A percentile compares a stretch with the other conserved stretches of the same genome.
phyloP scores from a whole-genome alignment of 768 basidiomycete genomes.

The Serendipita sp. region DNA sequence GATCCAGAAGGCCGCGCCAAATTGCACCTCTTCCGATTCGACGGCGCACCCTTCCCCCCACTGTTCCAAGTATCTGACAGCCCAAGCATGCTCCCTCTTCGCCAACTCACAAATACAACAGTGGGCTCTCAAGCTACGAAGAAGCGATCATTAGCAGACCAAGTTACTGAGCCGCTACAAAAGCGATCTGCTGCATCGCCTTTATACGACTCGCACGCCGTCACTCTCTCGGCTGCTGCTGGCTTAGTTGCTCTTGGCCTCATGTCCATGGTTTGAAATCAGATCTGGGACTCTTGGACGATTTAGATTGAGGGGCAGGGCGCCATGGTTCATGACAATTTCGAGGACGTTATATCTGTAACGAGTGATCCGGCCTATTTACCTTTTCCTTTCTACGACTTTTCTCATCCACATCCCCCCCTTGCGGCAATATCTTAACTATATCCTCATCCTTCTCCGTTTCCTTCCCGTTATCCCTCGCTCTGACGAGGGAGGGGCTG shows the following conservation, averaged over 20 bases:
- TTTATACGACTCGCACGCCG: not conserved
- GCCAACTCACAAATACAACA: slow-evolving; percentile 28
- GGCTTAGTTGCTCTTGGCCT: not conserved
- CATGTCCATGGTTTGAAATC: not conserved
- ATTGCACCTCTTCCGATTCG: slow-evolving; percentile 62
- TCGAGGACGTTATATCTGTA: not conserved
- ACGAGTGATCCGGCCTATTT: not conserved
- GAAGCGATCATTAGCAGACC: not conserved
- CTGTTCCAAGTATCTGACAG: slow-evolving; percentile 46
- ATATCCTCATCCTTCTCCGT: not conserved
- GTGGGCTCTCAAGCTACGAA: not conserved
- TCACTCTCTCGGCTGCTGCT: not conserved
- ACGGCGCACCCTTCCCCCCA: slow-evolving; percentile 62
- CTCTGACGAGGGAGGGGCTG: not conserved
- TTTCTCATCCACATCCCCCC: not conserved
- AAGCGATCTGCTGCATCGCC: not conserved
- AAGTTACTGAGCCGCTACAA: not conserved
- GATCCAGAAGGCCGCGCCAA: slow-evolving; percentile 48
- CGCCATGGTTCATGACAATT: not conserved
- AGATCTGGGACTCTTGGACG: not conserved
- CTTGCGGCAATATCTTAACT: not conserved
- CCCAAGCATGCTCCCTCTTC: slow-evolving; percentile 79
- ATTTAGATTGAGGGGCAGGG: not conserved
- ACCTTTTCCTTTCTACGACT: not conserved
- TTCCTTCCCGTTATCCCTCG: not conserved